Conservation (phyloP, 352 stramenopile species). For the Saprolegnia parasitica region DNA sequence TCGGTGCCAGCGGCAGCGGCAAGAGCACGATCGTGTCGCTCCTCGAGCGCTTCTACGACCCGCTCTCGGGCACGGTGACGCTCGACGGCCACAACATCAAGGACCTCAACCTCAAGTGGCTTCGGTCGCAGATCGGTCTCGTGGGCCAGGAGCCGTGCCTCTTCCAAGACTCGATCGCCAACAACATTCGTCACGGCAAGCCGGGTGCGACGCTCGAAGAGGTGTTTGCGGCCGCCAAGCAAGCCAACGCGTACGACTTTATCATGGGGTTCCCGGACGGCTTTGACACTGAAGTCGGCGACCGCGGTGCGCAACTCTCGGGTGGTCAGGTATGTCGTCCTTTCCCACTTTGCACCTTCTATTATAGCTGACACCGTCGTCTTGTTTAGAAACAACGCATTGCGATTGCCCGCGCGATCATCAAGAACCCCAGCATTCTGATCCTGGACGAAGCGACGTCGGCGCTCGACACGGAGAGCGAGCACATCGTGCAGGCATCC, state of each 20-base stretch:
- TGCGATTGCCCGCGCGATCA: constrained; percentile 85
- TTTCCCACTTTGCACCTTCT: constrained; percentile 21
- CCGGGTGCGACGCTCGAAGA: constrained; percentile 59
- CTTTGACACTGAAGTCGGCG: constrained; percentile 85
- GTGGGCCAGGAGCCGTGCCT: constrained; percentile 68
- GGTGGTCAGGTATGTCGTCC: constrained; percentile 62
- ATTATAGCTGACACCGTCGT: constrained; percentile 25
- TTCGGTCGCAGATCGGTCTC: constrained; percentile 37
- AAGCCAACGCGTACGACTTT: constrained; percentile 89
- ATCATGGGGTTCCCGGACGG: constrained; percentile 72
- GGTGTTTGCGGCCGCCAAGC: constrained; percentile 58
- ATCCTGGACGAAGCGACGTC: constrained; percentile 83
- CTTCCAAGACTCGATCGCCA: constrained; percentile 37
- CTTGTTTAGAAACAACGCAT: constrained; percentile 81
- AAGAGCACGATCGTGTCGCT: constrained; percentile 40
- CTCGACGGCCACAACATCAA: constrained; percentile 39
- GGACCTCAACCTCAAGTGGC: constrained; percentile 38
- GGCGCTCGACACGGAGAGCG: constrained; percentile 62
- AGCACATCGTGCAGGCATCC: constrained; percentile 86
- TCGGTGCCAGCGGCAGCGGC: constrained; percentile 36
- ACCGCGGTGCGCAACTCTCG: constrained; percentile 76
- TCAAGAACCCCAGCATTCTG: constrained; percentile 80
- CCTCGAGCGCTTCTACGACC: constrained; percentile 44
- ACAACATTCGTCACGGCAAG: constrained; percentile 58
- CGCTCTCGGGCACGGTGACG: constrained; percentile 32